Evolutionary conservation across 352 stramenopile genomes (phyloP), one percentile per base, ranked within the genome.

Genomic region (Pythium vanterpoolii): DNA sequence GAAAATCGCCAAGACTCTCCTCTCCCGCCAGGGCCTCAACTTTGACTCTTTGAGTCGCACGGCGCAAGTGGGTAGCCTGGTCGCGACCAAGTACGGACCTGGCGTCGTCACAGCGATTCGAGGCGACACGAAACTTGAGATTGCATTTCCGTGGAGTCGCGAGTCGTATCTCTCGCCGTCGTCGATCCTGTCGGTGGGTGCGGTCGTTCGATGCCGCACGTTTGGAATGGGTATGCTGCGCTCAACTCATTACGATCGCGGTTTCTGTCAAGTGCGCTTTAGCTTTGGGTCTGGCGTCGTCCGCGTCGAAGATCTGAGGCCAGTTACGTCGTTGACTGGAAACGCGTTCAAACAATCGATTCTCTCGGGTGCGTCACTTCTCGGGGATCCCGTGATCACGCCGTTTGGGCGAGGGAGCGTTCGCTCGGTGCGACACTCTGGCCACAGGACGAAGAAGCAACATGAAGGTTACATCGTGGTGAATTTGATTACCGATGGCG

Each of bases 101-200:
- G 79, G 74, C 0, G 68, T 90, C 0, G 75, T 93, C 46, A 86
- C 81, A 0, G 80, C 81, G 8, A 71, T 89, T 34, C 77, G 83
- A 18, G 43, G 60, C 3, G 83, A 89, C 24, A 74, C 66, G 9
- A 69, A 76, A 34, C 64, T 93, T 9, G 79, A 93, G 47, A 68
- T 93, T 19, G 77, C 72, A 36, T 89, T 89, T 58, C 74, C 76
- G n/a, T 93, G 79, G 81, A 86, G 73, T 51, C 60, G 55, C 38
- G 71, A 88, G 49, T 62, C 77, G 24, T 90, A 82, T 43, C 39
- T 93, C 18, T 66, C 69, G 2, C 79, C 79, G 1, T 74, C 57
- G 0, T 76, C 58, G 5, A 76, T 93, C 51, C 58, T 93, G 0
- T 65, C 62, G 3, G 54, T 64, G 21, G 79, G 84, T 6, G 69